These are phyloP conservation scores for Neurospora sp. DNA, from an alignment of 495 filamentous ascomycete species.

Conservation along the genomic window DNA sequence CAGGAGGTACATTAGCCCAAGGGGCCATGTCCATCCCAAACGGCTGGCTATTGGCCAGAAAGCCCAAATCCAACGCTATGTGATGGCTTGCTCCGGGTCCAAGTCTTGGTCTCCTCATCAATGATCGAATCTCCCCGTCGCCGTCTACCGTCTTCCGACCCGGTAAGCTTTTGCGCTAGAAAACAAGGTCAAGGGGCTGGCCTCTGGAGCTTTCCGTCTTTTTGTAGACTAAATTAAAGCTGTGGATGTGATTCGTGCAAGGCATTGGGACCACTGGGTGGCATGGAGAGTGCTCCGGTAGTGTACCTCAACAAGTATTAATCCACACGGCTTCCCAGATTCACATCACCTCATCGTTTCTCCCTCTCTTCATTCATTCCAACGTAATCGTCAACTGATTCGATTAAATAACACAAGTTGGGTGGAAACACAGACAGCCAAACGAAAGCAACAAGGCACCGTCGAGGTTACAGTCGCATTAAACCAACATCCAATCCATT, in stretches of 20 bases:
- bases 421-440: not conserved
- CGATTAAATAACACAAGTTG: not conserved
- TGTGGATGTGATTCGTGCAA: not conserved
- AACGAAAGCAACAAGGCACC: not conserved
- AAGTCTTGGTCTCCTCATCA: not conserved
- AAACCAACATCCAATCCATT: not conserved
- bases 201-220: not conserved
- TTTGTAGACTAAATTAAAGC: not conserved
- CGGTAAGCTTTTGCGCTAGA: not conserved
- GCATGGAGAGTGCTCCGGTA: not conserved
- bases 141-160: not conserved
- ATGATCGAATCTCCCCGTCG: not conserved
- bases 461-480: not conserved
- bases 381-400: not conserved
- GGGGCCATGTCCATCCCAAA: not conserved
- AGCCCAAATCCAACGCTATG: not conserved
- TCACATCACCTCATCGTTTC: not conserved
- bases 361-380: not conserved
- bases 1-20: not conserved
- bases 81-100: not conserved
- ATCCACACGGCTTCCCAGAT: not conserved
- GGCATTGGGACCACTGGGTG: not conserved
- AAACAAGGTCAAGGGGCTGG: not conserved
- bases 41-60: not conserved
- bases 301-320: not conserved